A percentile compares a stretch with the other conserved stretches of the same genome.
Evolutionary conservation across 2,329 filamentous ascomycete species (phyloP).

Genomic region (Cladosporium oxysporum): DNA sequence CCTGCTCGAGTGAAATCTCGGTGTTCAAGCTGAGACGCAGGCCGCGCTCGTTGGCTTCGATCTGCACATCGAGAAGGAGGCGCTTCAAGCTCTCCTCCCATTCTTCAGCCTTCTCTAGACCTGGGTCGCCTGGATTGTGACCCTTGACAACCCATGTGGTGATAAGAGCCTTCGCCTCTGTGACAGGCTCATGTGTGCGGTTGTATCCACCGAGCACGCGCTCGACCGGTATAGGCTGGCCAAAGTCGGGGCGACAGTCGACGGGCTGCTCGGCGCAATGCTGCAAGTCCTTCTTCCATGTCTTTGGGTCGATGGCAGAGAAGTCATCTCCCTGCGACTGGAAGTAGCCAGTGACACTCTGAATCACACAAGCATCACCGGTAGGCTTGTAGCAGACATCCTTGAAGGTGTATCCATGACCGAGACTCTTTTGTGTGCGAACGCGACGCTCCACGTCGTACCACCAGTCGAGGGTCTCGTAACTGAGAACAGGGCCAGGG

Average conservation of each 20-base stretch:
- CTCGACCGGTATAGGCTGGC: constrained; percentile 81
- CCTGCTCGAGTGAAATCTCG: constrained; percentile 90
- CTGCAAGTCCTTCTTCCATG: constrained; percentile 72
- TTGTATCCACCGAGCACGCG: constrained; percentile 84
- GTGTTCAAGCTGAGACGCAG: constrained; percentile 91
- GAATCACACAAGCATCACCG: constrained; percentile 84
- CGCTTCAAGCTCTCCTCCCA: constrained; percentile 82
- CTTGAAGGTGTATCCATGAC: constrained; percentile 68
- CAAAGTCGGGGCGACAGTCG: constrained; percentile 79
- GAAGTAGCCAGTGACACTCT: constrained; percentile 91
- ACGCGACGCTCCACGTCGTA: constrained; percentile 83
- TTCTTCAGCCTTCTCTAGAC: constrained; percentile 75
- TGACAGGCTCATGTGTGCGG: constrained; percentile 55
- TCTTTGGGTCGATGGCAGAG: constrained; percentile 54
- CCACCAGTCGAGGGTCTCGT: constrained; percentile 92
- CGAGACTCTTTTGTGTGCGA: constrained; percentile 67
- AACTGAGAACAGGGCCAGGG: constrained; percentile 76
- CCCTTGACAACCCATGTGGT: constrained; percentile 96
- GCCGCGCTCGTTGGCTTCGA: constrained; percentile 74
- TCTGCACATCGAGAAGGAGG: constrained; percentile 73
- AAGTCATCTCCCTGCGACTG: constrained; percentile 56
- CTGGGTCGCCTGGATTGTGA: constrained; percentile 69
- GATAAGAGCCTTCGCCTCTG: constrained; percentile 77
- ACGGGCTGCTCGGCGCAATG: constrained; percentile 73
- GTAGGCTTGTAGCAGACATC: constrained; percentile 95